A percentile compares a stretch with the other conserved stretches of the same genome.
Evolutionary conservation across 2,329 filamentous ascomycete genomes (phyloP).

Genomic region (Pochonia chlamydosporia): DNA sequence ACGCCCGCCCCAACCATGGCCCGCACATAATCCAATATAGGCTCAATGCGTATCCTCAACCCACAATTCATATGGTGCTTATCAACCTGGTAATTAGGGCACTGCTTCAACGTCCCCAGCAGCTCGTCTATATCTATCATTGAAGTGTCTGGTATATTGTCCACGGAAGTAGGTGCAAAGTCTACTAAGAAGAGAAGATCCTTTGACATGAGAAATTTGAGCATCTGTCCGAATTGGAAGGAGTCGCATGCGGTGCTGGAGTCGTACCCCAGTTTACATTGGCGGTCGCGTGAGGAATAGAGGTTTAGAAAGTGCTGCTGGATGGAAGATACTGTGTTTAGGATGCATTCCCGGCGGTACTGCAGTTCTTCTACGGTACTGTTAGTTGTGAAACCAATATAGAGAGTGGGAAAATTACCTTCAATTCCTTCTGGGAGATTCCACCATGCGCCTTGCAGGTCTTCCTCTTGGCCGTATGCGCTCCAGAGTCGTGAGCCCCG

Average conservation of each 20-base stretch:
- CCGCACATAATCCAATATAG: conserved; percentile 59
- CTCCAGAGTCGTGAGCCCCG: conserved; percentile 58
- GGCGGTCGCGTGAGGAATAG: conserved; percentile 60
- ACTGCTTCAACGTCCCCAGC: conserved; percentile 56
- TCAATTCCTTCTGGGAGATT: conserved; percentile 64
- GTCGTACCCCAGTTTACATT: conserved; percentile 72
- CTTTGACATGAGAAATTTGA: conserved; percentile 62
- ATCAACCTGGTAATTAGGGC: conserved; percentile 69
- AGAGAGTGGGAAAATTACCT: conserved; percentile 30
- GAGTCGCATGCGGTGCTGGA: conserved; percentile 67
- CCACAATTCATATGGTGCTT: conserved; percentile 69
- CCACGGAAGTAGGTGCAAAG: conserved; percentile 43
- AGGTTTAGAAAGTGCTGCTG: conserved; percentile 61
- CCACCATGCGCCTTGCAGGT: conserved; percentile 57
- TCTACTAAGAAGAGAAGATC: conserved; percentile 55
- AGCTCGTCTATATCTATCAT: conserved; percentile 57
- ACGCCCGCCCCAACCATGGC: conserved; percentile 44
- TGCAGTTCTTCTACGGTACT: conserved; percentile 53
- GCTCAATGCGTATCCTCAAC: conserved; percentile 57
- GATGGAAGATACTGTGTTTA: conserved; percentile 64
- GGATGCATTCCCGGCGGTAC: conserved; percentile 57
- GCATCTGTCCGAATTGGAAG: conserved; percentile 72
- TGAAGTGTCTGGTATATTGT: conserved; percentile 41
- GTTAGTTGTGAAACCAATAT: not conserved
- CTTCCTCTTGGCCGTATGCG: conserved; percentile 24